Base-by-base conservation (phyloP, 306 rosid species). In the Albizia julibrissin region DNA sequence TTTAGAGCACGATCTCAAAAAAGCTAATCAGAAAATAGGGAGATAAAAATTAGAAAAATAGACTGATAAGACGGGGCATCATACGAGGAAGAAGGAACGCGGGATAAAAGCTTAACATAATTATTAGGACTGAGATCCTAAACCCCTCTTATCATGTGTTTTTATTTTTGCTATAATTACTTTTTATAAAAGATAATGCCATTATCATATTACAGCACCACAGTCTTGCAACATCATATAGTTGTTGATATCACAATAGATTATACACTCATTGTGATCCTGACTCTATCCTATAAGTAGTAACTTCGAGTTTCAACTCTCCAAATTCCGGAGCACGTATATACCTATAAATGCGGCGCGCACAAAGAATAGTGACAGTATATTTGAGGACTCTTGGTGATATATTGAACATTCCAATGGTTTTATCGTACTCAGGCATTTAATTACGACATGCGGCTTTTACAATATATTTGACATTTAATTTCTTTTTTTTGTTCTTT, bases 101-200 rank as follows among this genome's bases (percentile, higher is more conserved):
- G 34, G 74, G 77, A 56, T 73, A 69, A 85, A 85, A 81, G 81
- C 75, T 10, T 46, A 68, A 72, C 85, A 78, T 37, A 22, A 82
- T 82, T 11, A 81, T 85, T 39, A 39, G 39, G 1, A 74, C 47
- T 47, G 50, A 78, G 83, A 85, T 85, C 85, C 78, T 46, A 78
- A 74, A 19, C 47, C 67, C 67, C 67, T 64, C 39, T 77, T 42
- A 81, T 84, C 10, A 75, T 85, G 82, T 15, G 5, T 19, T 3
- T 0, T 27, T 19, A 76, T 65, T 4, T 69, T 18, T 65, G 44
- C 21, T 50, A 42, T 50, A 12, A 44, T 44, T 43, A 34, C 5
- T 34, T 77, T 67, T 65, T 66, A 4, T 0, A 54, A 72, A 52
- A 33, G 34, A 77, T 19, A 7, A 66, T 66, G 69, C 64, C 62